Conservation (phyloP, 768 basidiomycete species). For the Neoboletus brunneissimus region DNA sequence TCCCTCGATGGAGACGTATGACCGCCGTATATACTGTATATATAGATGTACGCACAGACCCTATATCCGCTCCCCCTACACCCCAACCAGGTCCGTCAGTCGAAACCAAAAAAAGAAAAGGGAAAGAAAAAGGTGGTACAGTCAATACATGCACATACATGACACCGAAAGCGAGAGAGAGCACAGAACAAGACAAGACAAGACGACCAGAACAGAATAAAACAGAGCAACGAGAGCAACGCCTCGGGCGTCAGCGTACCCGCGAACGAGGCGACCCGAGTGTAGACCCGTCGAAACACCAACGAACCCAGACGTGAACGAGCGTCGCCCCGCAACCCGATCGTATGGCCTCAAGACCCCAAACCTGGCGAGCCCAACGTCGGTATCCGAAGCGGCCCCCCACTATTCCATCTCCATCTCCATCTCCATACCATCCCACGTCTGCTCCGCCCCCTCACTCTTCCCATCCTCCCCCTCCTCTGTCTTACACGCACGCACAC, state of each 20-base stretch:
- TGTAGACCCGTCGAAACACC: not conserved
- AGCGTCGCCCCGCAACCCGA: not conserved
- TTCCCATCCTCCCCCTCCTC: not conserved
- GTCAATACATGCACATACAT: not conserved
- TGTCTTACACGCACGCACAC: not conserved
- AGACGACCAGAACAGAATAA: not conserved
- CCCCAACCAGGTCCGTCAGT: not conserved
- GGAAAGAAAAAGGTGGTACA: not conserved
- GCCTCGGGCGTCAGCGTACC: not conserved
- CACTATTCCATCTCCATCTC: slow-evolving; percentile 37
- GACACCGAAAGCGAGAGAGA: not conserved
- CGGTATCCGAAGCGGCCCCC: not conserved
- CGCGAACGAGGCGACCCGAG: not conserved
- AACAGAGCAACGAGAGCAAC: not conserved
- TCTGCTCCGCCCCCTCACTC: slow-evolving; percentile 10
- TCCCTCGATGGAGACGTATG: not conserved
- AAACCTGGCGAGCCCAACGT: not conserved
- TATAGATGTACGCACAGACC: not conserved
- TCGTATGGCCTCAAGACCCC: too few relatives aligned
- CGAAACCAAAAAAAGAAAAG: not conserved
- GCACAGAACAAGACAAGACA: not conserved
- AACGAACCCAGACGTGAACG: not conserved
- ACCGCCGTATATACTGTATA: not conserved
- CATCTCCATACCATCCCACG: slow-evolving; percentile 54
- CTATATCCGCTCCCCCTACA: not conserved